Evolutionary conservation across 371 early-diverging fungal species (phyloP), one percentile per base, ranked within the genome.

Genomic region (Mucor velutinosus): DNA sequence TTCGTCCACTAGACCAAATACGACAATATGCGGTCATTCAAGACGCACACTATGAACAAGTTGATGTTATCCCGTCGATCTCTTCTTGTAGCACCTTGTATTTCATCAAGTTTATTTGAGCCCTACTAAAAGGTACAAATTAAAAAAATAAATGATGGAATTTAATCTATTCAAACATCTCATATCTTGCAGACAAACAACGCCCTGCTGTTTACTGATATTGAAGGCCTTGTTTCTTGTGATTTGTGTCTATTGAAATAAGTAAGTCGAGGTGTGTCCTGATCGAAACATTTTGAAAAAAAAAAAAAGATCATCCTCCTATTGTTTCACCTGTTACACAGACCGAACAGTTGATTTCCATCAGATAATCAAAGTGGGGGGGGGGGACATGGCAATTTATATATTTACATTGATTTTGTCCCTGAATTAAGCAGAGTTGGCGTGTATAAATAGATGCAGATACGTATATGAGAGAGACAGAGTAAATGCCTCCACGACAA

Each of bases 1-100:
- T 12, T 37, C 21, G 14, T 41, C 33, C 29, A 7, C 33, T 57
- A 57, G 57, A 57, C 33, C 15, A 19, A 30, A 32, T 57, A 33
- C 15, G 53, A 27, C 23, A 27, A 14, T 23, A 53, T 53, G 53
- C 27, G 53, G 53, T 53, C 53, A 23, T 59, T 61, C 45, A 61
- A 12, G 6, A 11, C 12, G 43, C 12, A 11, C 12, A 59, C 2
- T 12, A 35, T 35, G 30, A 17, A 14, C 30, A 45, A 61, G 7
- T 4, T 45, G 43, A 61, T n/a, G 41, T 19, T 30, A 30, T 30
- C 45, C 32, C 47, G 61, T 61, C 61, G 61, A 61, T 61, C 61
- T 45, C 30, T 61, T 57, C 10, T 41, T 57, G 30, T 32, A 29
- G 32, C 57, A 15, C n/a, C 25, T 19, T 8, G 17, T 35, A 35